Percentiles rank a stretch among this genome's conserved stretches.
phyloP scores from a whole-genome alignment of 257 asterid genomes.

The Coffea canephora region DNA sequence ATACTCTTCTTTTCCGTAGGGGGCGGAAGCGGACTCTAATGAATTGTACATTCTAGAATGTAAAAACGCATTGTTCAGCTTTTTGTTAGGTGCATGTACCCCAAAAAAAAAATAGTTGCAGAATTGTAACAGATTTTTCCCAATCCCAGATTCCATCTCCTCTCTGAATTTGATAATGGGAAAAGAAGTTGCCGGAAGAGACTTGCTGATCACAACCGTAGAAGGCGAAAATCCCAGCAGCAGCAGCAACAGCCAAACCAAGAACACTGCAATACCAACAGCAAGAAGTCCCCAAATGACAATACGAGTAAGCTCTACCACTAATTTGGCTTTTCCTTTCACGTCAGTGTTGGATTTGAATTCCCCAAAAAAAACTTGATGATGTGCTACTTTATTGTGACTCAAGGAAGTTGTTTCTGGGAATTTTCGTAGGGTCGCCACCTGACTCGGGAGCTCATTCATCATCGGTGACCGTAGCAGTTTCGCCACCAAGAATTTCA shows the following conservation, averaged over 20 bases:
- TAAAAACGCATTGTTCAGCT: not conserved
- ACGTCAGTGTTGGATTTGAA: not conserved
- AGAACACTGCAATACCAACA: conserved; percentile 26
- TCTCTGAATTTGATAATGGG: conserved; percentile 89
- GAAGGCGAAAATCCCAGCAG: conserved; percentile 79
- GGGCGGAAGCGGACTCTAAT: no score
- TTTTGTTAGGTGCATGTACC: not conserved
- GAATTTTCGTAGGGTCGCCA: conserved; percentile 52
- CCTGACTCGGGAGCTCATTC: conserved; percentile 73
- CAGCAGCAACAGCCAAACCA: conserved; percentile 50
- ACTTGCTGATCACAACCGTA: conserved; percentile 91
- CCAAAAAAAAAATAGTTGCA: not conserved
- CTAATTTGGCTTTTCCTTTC: no score
- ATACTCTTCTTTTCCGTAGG: not conserved
- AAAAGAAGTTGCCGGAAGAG: conserved; percentile 95
- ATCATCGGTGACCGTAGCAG: conserved; percentile 67
- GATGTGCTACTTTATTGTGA: no score
- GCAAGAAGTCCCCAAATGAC: conserved; percentile 41
- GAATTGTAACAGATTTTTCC: not conserved
- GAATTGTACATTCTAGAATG: not conserved
- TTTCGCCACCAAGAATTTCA: conserved; percentile 79
- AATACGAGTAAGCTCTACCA: conserved; percentile 10
- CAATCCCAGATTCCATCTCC: conserved; percentile 75
- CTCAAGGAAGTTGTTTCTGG: not conserved
- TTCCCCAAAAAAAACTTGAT: no score